Conservation (phyloP, 345 rosid species). For the Atalantia buxifolia region DNA sequence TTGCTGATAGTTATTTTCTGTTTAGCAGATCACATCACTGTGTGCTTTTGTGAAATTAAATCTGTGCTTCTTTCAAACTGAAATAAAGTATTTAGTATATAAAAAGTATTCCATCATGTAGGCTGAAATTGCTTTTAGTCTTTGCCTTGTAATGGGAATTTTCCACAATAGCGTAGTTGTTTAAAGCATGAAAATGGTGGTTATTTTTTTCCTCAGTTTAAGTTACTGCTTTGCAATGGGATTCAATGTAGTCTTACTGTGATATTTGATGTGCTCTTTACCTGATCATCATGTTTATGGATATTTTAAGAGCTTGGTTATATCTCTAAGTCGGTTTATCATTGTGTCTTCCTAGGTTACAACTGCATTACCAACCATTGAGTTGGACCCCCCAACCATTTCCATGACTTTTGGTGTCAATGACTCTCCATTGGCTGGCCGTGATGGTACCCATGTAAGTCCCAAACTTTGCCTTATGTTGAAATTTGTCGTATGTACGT, state of each 20-base stretch:
- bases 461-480: conserved; percentile 7
- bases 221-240: neutral
- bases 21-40: neutral
- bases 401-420: conserved; percentile 99
- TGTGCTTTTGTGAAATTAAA: neutral
- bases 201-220: neutral
- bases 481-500: neutral
- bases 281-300: neutral
- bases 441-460: conserved; percentile 89
- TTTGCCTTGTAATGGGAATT: neutral
- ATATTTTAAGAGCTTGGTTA: conserved; percentile 13
- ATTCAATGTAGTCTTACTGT: neutral
- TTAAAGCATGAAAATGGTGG: neutral
- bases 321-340: conserved; percentile 14
- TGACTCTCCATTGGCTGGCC: conserved; percentile 97
- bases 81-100: no score
- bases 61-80: neutral
- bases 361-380: conserved; percentile 75
- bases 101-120: neutral
- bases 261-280: neutral
- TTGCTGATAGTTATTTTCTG: neutral
- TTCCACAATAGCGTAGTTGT: neutral
- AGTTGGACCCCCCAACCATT: conserved; percentile 97
- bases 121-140: neutral
- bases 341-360: conserved; percentile 48